phyloP scores from a whole-genome alignment of 2,329 filamentous ascomycete species.

The Cercospora janseana region DNA sequence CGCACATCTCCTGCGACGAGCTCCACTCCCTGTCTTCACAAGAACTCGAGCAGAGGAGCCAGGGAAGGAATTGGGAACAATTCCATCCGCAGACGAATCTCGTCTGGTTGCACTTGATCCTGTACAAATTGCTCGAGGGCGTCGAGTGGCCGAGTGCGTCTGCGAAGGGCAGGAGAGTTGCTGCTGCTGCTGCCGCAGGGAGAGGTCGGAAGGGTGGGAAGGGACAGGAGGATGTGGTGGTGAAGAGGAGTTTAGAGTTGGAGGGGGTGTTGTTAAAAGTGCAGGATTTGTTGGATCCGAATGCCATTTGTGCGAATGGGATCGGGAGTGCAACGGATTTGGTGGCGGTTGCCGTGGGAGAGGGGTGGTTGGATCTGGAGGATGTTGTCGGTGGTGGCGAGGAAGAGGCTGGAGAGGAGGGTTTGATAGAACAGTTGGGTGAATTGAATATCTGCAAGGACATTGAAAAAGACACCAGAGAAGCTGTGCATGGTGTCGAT shows the following conservation, averaged over 20 bases:
- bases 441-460: constrained; percentile 17
- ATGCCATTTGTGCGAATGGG: constrained; percentile 25
- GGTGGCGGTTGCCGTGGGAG: constrained; percentile 35
- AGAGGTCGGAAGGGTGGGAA: neutral
- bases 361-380: constrained; percentile 38
- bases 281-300: constrained; percentile 42
- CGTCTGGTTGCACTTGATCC: constrained; percentile 62
- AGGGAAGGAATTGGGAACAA: constrained; percentile 46
- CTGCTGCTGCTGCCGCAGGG: constrained; percentile 23
- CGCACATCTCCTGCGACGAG: neutral
- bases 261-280: constrained; percentile 41
- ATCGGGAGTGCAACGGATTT: constrained; percentile 33
- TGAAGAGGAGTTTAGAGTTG: constrained; percentile 41
- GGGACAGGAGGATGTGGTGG: constrained; percentile 29
- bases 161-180: constrained; percentile 17
- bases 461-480: too few species aligned
- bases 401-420: constrained; percentile 17
- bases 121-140: constrained; percentile 54
- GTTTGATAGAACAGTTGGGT: constrained; percentile 20
- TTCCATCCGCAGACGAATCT: constrained; percentile 62
- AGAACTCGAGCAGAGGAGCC: neutral
- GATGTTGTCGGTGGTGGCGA: constrained; percentile 38
- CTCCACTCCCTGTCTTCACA: neutral
- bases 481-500: neutral
- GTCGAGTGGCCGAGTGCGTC: constrained; percentile 35